These are phyloP conservation scores for Candida pseudoglaebosa DNA, from an alignment of 805 yeast genomes.

Conservation along the genomic window DNA sequence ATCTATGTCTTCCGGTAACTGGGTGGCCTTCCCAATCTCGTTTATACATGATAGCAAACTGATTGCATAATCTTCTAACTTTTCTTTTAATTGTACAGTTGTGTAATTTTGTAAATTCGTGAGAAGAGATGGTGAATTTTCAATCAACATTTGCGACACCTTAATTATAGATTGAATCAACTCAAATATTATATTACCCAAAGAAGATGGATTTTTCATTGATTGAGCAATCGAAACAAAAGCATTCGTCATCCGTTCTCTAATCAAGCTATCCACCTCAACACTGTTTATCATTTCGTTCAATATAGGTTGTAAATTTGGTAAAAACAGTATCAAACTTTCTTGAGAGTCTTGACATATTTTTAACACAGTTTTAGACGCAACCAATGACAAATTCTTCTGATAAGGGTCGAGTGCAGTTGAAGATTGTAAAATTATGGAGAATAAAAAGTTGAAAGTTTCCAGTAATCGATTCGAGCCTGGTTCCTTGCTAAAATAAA, in stretches of 20 bases:
- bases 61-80: conserved; percentile 42
- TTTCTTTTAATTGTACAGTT: conserved; percentile 10
- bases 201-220: conserved; percentile 39
- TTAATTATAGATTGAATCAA: conserved; percentile 18
- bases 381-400: conserved; percentile 24
- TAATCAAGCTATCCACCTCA: conserved; percentile 39
- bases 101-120: conserved; percentile 1
- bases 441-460: conserved; percentile 55
- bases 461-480: conserved; percentile 46
- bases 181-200: conserved; percentile 19
- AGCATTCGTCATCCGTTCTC: conserved; percentile 60
- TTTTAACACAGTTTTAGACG: conserved; percentile 52
- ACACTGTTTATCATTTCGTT: conserved; percentile 43
- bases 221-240: conserved; percentile 61
- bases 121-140: conserved; percentile 5
- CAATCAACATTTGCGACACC: conserved; percentile 4
- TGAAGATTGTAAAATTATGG: conserved; percentile 27
- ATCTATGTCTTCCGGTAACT: conserved; percentile 56
- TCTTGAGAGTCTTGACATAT: conserved; percentile 54
- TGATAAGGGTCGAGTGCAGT: conserved; percentile 5
- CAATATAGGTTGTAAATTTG: conserved; percentile 46
- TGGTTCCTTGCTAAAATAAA: conserved; percentile 47
- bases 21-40: conserved; percentile 70
- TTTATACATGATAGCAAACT: conserved; percentile 61
- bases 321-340: conserved; percentile 38